Conservation (phyloP, 169 alveolate species). For the Plasmodium inui region DNA sequence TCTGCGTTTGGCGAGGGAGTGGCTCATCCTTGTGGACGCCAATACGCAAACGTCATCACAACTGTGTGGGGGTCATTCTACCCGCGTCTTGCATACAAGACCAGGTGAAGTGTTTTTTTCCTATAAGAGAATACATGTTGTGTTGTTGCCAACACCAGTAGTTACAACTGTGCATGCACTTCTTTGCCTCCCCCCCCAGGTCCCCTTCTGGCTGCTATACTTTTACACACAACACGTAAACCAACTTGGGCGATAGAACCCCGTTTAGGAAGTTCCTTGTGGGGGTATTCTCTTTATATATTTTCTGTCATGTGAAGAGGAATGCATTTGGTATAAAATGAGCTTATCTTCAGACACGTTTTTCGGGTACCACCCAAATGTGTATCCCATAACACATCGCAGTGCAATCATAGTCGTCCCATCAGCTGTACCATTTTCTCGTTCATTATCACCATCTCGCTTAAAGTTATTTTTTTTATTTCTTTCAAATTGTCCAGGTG, state of each 20-base stretch:
- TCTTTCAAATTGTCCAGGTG: slow-evolving; percentile 15
- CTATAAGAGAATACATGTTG: too few species aligned
- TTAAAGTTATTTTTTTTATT: slow-evolving; percentile 15
- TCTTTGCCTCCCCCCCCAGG: background rate
- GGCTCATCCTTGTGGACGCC: background rate
- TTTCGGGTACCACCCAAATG: background rate
- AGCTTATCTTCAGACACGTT: background rate
- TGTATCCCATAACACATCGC: background rate
- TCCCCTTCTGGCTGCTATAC: background rate
- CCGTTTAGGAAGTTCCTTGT: background rate
- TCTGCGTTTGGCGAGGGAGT: background rate
- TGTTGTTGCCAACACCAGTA: background rate
- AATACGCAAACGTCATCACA: background rate
- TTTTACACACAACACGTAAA: background rate
- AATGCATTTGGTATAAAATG: background rate
- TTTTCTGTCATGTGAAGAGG: slow-evolving; percentile 13
- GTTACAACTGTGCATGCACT: background rate
- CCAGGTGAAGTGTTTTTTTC: background rate
- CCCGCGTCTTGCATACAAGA: background rate
- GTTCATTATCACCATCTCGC: background rate
- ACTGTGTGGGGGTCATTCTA: background rate
- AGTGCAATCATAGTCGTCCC: background rate
- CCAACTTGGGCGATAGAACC: background rate
- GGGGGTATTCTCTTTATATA: slow-evolving; percentile 50
- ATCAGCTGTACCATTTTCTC: slow-evolving; percentile 20